Evolutionary conservation across 192 early-diverging fungal species (phyloP), one percentile per base, ranked within the genome.

Genomic region (Coemansia sp.): DNA sequence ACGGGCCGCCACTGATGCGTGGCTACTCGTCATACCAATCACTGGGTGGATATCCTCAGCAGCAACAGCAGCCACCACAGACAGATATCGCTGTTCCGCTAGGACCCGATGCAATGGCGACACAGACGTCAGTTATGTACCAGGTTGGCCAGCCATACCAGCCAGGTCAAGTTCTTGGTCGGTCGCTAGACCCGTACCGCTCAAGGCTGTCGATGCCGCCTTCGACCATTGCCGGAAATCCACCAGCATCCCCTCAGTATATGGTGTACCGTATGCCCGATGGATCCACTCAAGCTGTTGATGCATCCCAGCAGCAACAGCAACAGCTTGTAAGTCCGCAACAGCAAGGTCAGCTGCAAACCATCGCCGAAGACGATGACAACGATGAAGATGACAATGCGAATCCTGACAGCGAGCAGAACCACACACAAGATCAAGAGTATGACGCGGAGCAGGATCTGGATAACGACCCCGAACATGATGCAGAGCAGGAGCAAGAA

Each of bases 221-320:
- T 1, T 6, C 51, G 1, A 13, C 52, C 1, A 27, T 51, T 3
- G 47, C 38, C 7, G 27, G 57, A 17, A n/a, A 19, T 22, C 12
- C 45, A 7, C 10, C 62, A 1, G 48, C 18, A 1, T 3, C 61
- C n/a, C 34, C 66, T 3, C 75, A 78, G 52, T 78, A 78, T 62
- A 69, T 69, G 75, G 41, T 71, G n/a, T 78, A 78, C 42, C 65
- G 75, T n/a, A 69, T 78, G 69, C 69, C 69, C 15, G 75, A 78
- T 30, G 75, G 66, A 22, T 54, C 66, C 11, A 61, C 65, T 2
- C 69, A 78, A 22, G 23, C 71, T 13, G 49, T 64, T 15, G 60
- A 73, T 17, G 30, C 67, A 55, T 41, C 43, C 1, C 61, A 57
- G 27, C 66, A 71, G 24, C 48, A 27, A 21, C 77, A 48, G 42